Percentiles rank a stretch among this genome's conserved stretches.
Evolutionary conservation across 139 green algal genomes (phyloP).

Genomic region (Parachlorella kessleri): DNA sequence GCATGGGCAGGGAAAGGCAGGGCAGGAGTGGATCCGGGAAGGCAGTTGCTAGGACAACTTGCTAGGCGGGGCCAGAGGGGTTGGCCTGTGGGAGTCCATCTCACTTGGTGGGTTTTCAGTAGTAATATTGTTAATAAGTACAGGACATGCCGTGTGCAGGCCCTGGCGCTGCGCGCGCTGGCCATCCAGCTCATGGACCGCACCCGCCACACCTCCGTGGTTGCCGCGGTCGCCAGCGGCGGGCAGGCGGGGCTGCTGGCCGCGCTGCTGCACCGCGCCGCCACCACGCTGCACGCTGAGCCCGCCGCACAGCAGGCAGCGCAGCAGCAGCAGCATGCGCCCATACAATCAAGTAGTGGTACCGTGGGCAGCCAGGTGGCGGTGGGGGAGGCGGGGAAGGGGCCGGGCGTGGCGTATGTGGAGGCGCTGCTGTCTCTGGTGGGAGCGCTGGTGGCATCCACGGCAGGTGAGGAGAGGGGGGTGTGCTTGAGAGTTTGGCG

Average conservation of each 20-base stretch:
- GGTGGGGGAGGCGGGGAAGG: not conserved
- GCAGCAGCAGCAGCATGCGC: not conserved
- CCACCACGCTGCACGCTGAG: slow-evolving; percentile 25
- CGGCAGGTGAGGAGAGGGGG: slow-evolving; percentile 16
- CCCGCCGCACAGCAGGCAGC: not conserved
- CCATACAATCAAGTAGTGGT: too few relatives aligned
- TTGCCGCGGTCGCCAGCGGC: slow-evolving; percentile 68
- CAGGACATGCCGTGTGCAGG: too few relatives aligned
- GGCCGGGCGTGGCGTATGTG: slow-evolving; percentile 56
- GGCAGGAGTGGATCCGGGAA: too few relatives aligned
- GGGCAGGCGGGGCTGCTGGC: slow-evolving; percentile 79
- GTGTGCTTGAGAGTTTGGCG: too few relatives aligned
- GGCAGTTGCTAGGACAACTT: too few relatives aligned
- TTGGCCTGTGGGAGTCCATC: too few relatives aligned
- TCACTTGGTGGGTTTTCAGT: too few relatives aligned
- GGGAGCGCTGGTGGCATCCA: slow-evolving; percentile 65
- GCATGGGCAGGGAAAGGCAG: too few relatives aligned
- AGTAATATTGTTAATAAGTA: too few relatives aligned
- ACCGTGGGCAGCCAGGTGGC: too few relatives aligned
- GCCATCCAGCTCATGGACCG: slow-evolving; percentile 80
- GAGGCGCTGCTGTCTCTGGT: slow-evolving; percentile 89
- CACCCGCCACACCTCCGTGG: slow-evolving; percentile 61
- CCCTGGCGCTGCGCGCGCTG: slow-evolving; percentile 70
- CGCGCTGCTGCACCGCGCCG: slow-evolving; percentile 70
- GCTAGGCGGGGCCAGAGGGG: too few relatives aligned